phyloP scores from a whole-genome alignment of 169 alveolate species.

The Plasmodium vinckei region DNA sequence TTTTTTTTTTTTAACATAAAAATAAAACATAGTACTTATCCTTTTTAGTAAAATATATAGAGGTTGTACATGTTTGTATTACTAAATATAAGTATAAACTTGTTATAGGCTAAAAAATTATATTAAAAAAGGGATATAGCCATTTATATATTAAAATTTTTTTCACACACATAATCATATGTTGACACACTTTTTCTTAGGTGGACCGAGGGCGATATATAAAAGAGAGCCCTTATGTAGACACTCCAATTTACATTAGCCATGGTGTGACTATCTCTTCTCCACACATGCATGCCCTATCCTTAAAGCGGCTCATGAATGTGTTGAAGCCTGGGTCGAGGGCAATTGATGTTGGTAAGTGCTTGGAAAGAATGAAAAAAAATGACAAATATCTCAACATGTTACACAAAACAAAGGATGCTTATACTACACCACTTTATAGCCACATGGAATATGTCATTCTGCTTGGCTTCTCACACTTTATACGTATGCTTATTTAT shows the following conservation, averaged over 20 bases:
- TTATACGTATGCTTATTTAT: background rate
- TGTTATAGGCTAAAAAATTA: too few relatives aligned
- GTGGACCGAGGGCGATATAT: conserved; percentile 74
- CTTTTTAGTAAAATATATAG: too few relatives aligned
- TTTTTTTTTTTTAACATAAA: background rate
- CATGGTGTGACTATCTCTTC: conserved; percentile 75
- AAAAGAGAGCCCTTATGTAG: conserved; percentile 66
- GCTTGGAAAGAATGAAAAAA: background rate
- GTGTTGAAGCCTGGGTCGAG: conserved; percentile 72
- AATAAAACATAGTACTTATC: background rate
- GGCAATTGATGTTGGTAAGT: conserved; percentile 76
- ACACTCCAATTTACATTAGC: conserved; percentile 72
- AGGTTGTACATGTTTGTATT: background rate
- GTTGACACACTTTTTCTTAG: conserved; percentile 6
- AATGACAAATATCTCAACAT: background rate
- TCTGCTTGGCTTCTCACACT: background rate
- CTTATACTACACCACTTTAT: background rate
- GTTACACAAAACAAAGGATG: background rate
- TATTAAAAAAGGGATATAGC: too few relatives aligned
- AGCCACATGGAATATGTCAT: background rate
- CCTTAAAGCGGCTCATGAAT: conserved; percentile 57
- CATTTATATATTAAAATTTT: too few relatives aligned
- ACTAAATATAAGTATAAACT: conserved; percentile 1
- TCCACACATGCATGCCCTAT: conserved; percentile 76
- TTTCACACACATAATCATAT: too few relatives aligned